Evolutionary conservation across 768 basidiomycete genomes (phyloP).

Genomic region (Russula griseocarnosa): DNA sequence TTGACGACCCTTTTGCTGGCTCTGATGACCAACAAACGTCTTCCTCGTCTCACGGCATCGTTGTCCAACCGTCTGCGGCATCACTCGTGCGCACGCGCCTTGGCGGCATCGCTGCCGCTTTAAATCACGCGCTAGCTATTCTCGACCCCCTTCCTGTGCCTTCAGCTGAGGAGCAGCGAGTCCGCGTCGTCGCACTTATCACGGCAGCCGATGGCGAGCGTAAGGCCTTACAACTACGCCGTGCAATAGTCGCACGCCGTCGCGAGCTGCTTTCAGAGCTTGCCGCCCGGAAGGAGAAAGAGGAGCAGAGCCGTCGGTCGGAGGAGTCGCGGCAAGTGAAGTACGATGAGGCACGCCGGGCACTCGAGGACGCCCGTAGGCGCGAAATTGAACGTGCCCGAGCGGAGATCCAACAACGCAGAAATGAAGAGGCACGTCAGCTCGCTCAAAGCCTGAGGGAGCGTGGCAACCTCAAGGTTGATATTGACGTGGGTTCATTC

Average conservation of each 20-base stretch:
- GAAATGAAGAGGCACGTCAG: constrained; percentile 81
- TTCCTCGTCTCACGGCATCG: constrained; percentile 37
- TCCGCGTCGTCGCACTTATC: constrained; percentile 57
- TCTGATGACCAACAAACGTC: constrained; percentile 37
- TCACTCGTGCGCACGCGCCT: constrained; percentile 76
- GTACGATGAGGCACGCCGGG: constrained; percentile 60
- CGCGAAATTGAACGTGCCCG: constrained; percentile 60
- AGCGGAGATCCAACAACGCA: constrained; percentile 75
- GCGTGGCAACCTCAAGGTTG: constrained; percentile 68
- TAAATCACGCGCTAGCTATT: constrained; percentile 64
- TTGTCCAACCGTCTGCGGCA: constrained; percentile 66
- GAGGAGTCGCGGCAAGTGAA: constrained; percentile 62
- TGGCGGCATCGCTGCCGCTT: constrained; percentile 63
- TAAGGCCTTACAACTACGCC: constrained; percentile 67
- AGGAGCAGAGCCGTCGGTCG: constrained; percentile 74
- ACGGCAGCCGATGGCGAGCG: constrained; percentile 67
- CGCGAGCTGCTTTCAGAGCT: constrained; percentile 83
- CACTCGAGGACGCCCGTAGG: constrained; percentile 59
- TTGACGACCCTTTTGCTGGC: constrained; percentile 66
- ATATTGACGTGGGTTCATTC: constrained; percentile 54
- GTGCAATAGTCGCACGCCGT: constrained; percentile 80
- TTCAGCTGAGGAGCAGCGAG: constrained; percentile 54
- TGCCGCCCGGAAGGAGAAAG: constrained; percentile 80
- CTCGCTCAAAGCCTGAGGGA: constrained; percentile 80
- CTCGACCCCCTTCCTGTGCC: constrained; percentile 47